Conservation (phyloP, 306 rosid genomes). For the Vachellia pachyceras region DNA sequence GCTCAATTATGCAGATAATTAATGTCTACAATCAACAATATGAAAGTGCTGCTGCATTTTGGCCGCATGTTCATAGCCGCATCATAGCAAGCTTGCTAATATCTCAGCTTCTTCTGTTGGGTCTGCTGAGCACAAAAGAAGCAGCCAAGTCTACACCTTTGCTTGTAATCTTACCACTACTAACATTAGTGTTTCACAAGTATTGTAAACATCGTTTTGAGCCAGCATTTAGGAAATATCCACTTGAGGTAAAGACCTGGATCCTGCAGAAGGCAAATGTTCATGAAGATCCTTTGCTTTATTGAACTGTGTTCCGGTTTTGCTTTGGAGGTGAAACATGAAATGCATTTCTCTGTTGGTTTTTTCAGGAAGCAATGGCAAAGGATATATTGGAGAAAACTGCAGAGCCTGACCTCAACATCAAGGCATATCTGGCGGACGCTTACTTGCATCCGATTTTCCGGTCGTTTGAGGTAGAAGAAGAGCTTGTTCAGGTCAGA, state of each 20-base stretch:
- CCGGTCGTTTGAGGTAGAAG: slow-evolving; percentile 74
- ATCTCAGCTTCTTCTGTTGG: slow-evolving; percentile 89
- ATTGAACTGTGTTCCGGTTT: slow-evolving; percentile 4
- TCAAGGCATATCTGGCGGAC: slow-evolving; percentile 78
- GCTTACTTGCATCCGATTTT: slow-evolving; percentile 96
- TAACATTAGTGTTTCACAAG: slow-evolving; percentile 86
- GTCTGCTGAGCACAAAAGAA: slow-evolving; percentile 92
- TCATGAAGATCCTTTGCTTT: not conserved
- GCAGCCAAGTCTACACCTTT: slow-evolving; percentile 96
- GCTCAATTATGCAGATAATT: slow-evolving; percentile 68
- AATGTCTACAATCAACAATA: slow-evolving; percentile 93
- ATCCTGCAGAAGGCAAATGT: slow-evolving; percentile 15
- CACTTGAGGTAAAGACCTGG: slow-evolving; percentile 74
- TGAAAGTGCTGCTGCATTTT: slow-evolving; percentile 96
- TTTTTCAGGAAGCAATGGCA: slow-evolving; percentile 85
- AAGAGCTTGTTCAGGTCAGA: slow-evolving; percentile 63
- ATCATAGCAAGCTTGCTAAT: slow-evolving; percentile 89
- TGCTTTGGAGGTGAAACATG: slow-evolving; percentile 9
- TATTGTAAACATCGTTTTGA: slow-evolving; percentile 85
- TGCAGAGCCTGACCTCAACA: slow-evolving; percentile 74
- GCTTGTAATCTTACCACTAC: slow-evolving; percentile 72
- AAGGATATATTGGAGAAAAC: slow-evolving; percentile 69
- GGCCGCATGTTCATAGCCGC: slow-evolving; percentile 98
- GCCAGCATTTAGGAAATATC: slow-evolving; percentile 91
- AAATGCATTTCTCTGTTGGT: slow-evolving; percentile 26